phyloP scores from a whole-genome alignment of 2,329 filamentous ascomycete species.

The Dactylella cylindrospora region DNA sequence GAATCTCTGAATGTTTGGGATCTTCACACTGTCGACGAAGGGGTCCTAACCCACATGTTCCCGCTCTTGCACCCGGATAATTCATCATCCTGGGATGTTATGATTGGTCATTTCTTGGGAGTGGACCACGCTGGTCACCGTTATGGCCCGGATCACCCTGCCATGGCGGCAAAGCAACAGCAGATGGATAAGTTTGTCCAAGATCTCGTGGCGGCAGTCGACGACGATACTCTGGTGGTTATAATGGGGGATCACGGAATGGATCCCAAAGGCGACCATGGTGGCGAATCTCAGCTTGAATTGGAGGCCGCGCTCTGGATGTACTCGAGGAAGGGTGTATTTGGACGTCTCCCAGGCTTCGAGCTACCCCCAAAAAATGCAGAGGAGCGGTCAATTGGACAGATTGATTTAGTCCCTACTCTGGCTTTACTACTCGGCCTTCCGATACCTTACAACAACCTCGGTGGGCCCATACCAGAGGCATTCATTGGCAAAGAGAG shows the following conservation, averaged over 20 bases:
- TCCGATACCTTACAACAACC: constrained; percentile 93
- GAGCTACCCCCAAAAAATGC: constrained; percentile 61
- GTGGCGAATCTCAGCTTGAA: constrained; percentile 96
- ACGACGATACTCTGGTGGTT: constrained; percentile 82
- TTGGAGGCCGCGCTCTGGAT: constrained; percentile 95
- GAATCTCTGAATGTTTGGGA: constrained; percentile 99
- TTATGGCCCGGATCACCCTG: constrained; percentile 88
- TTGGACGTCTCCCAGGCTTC: constrained; percentile 65
- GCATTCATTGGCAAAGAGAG: constrained; percentile 75
- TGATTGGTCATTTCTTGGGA: constrained; percentile 89
- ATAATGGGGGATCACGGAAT: constrained; percentile 99
- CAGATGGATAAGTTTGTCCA: constrained; percentile 86
- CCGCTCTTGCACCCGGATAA: constrained; percentile 71
- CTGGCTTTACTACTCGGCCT: constrained; percentile 82
- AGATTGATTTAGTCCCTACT: constrained; percentile 95
- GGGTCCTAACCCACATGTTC: constrained; percentile 85
- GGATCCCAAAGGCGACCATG: constrained; percentile 95
- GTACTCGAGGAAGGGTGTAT: constrained; percentile 86
- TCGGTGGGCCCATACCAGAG: constrained; percentile 90
- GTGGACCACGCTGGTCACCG: constrained; percentile 97
- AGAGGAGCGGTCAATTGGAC: constrained; percentile 69
- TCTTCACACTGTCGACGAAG: constrained; percentile 92
- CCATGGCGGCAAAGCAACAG: constrained; percentile 84
- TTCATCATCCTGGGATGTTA: constrained; percentile 79
- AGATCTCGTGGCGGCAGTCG: constrained; percentile 69